Base-by-base conservation (phyloP, 1,284 basidiomycete genomes). In the Rugosomyces carneus region DNA sequence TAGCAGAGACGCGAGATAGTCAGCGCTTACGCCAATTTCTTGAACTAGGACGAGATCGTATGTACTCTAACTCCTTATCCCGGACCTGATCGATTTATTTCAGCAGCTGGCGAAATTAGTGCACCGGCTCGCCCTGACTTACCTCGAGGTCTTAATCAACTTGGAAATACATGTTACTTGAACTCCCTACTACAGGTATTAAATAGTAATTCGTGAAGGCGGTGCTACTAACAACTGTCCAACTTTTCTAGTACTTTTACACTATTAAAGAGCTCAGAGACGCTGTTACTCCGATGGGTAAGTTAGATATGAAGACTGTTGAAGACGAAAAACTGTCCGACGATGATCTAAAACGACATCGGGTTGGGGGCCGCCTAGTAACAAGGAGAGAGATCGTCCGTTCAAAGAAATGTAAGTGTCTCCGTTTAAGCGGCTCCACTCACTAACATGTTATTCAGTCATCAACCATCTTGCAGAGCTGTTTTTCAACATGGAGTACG, bases 121-220 rank as follows among this genome's bases (percentile, higher is more conserved):
- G 60, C 67, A 3, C 67, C 72, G 21, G 76, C 70, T 3, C 72
- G 76, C 31, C 68, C 70, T 1, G 87, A 91, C 50, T 72, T 84
- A 57, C 93, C 93, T 11, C 78, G 91, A 44, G 92, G 93, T 1
- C 73, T 94, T 26, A 89, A 93, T 60, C 93, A 95, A 60, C 80
- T 96, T 26, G 92, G 92, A 43, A 96, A 96, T 59, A 94, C 91
- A 0, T 94, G 91, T 61, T 95, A 94, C 62, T 73, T 95, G 45
- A 94, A 94, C 62, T 93, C 90, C 15, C 67, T 93, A 19, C 69
- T 92, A 1, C 86, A 89, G 71, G 84, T 82, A 53, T 2, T 20
- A 15, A 27, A 3, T 16, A 6, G 19, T 37, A 23, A 15, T 27
- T 50, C 11, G 19, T 45, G 37, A 23, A 37, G 15, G 44, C 44